A percentile compares a stretch with the other conserved stretches of the same genome.
Evolutionary conservation across 2,329 filamentous ascomycete species (phyloP).

Genomic region (Botrytis deweyae): DNA sequence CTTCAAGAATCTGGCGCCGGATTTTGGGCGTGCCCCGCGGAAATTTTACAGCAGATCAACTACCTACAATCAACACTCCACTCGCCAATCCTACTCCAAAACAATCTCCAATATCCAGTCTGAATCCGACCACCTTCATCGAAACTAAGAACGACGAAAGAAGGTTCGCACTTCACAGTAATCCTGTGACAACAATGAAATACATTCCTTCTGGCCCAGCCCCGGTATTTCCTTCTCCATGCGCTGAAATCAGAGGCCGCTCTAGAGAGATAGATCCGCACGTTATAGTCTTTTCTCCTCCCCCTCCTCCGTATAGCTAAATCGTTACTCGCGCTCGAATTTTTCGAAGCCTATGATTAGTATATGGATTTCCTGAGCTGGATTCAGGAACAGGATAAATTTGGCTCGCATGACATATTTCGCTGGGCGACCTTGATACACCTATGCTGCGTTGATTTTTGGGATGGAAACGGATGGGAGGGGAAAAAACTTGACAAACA

Average conservation of each 20-base stretch:
- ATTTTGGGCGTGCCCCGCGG: background rate
- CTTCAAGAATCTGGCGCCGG: background rate
- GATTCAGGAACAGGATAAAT: background rate
- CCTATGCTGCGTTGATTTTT: background rate
- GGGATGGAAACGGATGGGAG: no score
- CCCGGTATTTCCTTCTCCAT: background rate
- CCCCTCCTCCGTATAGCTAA: background rate
- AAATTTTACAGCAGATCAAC: background rate
- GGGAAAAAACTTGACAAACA: no score
- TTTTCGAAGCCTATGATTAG: background rate
- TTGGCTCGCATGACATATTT: background rate
- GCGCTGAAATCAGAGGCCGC: background rate
- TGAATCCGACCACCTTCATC: accelerated
- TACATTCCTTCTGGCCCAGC: no score
- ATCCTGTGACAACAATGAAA: background rate
- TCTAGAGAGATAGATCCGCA: background rate
- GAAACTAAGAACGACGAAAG: no score
- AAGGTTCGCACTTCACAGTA: background rate
- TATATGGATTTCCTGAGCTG: background rate
- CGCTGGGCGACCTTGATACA: background rate
- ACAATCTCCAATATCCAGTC: background rate
- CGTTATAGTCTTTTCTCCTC: background rate
- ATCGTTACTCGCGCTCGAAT: background rate
- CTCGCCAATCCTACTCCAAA: background rate
- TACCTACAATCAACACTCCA: background rate